Evolutionary conservation across 2,329 filamentous ascomycete genomes (phyloP).

Genomic region (Hypoxylon sp.): DNA sequence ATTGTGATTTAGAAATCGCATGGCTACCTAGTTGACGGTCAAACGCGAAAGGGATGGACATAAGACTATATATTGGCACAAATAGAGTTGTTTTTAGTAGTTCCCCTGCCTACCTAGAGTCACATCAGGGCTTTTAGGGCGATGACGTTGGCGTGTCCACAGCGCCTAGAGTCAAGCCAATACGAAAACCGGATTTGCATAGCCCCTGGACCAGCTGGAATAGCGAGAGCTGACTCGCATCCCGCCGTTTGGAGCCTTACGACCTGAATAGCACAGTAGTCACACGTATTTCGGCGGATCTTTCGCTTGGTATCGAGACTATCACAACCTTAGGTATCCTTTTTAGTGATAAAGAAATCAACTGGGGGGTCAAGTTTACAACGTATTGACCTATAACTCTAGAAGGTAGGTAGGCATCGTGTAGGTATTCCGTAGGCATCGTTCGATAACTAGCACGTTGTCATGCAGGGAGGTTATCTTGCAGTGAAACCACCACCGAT

Average conservation of each 20-base stretch:
- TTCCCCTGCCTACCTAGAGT: slow-evolving; percentile 38
- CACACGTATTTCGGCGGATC: not conserved
- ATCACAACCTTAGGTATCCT: not conserved
- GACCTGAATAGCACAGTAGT: not conserved
- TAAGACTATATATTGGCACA: slow-evolving; percentile 32
- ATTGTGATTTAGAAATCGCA: slow-evolving; percentile 38
- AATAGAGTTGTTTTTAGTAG: slow-evolving; percentile 34
- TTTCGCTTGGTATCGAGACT: not conserved
- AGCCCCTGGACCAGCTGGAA: slow-evolving; percentile 34
- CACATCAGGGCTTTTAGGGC: slow-evolving; percentile 29
- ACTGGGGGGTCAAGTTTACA: not conserved
- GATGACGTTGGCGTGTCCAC: slow-evolving; percentile 45
- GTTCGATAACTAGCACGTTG: slow-evolving; percentile 29
- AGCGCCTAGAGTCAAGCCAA: slow-evolving; percentile 40
- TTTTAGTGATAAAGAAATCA: not conserved
- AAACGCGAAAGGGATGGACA: slow-evolving; percentile 23
- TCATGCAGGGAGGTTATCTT: slow-evolving; percentile 31
- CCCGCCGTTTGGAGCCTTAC: slow-evolving; percentile 33
- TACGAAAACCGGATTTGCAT: slow-evolving; percentile 50
- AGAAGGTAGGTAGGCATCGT: too few relatives aligned
- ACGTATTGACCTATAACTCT: too few relatives aligned
- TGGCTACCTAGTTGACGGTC: slow-evolving; percentile 11
- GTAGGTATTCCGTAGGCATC: too few relatives aligned
- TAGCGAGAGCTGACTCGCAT: slow-evolving; percentile 36
- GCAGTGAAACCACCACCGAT: slow-evolving; percentile 28